Evolutionary conservation across 73 alveolate genomes (phyloP).

Genomic region (Paraurostyla sp.): DNA sequence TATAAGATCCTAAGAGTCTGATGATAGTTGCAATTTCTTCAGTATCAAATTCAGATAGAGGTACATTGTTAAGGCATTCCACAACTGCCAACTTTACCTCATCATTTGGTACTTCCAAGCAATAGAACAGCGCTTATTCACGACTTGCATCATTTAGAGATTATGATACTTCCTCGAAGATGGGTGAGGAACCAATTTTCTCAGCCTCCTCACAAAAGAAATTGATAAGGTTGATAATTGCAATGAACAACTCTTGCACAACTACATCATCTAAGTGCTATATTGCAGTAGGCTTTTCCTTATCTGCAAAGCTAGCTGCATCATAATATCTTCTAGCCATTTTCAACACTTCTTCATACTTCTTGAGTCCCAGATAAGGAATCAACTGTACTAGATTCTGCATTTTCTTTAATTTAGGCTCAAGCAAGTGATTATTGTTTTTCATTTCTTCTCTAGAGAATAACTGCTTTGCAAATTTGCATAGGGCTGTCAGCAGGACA

Average conservation of each 20-base stretch:
- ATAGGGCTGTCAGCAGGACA: slow-evolving; percentile 56
- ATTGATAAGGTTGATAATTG: slow-evolving; percentile 74
- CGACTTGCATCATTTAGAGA: slow-evolving; percentile 81
- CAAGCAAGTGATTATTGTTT: slow-evolving; percentile 29
- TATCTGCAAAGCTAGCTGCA: slow-evolving; percentile 52
- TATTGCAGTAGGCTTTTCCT: slow-evolving; percentile 25
- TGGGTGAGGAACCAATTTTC: slow-evolving; percentile 31
- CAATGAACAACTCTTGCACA: slow-evolving; percentile 67
- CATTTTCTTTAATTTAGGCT: slow-evolving; percentile 64
- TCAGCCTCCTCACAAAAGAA: slow-evolving; percentile 77
- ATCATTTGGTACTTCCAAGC: slow-evolving; percentile 91
- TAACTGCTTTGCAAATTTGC: slow-evolving; percentile 61
- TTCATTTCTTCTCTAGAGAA: slow-evolving; percentile 56
- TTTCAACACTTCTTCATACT: slow-evolving; percentile 65
- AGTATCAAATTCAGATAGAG: slow-evolving; percentile 80
- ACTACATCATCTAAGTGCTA: slow-evolving; percentile 63
- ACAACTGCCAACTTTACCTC: slow-evolving; percentile 92
- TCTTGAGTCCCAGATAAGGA: slow-evolving; percentile 72
- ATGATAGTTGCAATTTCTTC: slow-evolving; percentile 86
- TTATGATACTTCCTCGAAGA: slow-evolving; percentile 70
- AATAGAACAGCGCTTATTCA: slow-evolving; percentile 84
- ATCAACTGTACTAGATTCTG: slow-evolving; percentile 61
- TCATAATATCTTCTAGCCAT: slow-evolving; percentile 64
- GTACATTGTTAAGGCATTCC: slow-evolving; percentile 86
- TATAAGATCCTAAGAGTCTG: slow-evolving; percentile 77